Evolutionary conservation across 352 stramenopile genomes (phyloP).

Genomic region (Globisporangium middletonii): DNA sequence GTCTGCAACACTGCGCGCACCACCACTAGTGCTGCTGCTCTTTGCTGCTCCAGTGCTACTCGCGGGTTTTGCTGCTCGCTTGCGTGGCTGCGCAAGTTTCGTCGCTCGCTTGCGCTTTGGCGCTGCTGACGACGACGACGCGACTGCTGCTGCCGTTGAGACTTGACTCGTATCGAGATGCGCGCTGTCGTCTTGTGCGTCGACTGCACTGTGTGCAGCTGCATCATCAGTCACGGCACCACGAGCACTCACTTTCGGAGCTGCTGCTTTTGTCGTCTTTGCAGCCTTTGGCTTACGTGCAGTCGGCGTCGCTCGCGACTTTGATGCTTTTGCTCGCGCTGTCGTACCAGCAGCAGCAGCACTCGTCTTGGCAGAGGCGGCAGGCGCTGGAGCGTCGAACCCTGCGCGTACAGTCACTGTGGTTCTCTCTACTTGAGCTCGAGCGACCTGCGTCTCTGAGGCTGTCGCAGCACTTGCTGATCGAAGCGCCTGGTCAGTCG

Average conservation of each 20-base stretch:
- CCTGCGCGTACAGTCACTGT: neutral
- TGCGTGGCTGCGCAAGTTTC: constrained; percentile 2
- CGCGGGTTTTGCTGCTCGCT: constrained; percentile 3
- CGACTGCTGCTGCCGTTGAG: neutral
- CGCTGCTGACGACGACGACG: constrained; percentile 1
- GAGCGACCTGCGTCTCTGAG: neutral
- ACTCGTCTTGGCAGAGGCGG: neutral
- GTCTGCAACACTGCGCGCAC: neutral
- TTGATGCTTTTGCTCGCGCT: constrained; percentile 3
- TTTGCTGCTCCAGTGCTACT: neutral
- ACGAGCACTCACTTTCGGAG: neutral
- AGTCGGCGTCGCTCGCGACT: neutral
- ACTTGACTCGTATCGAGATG: neutral
- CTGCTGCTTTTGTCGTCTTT: neutral
- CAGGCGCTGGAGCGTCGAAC: no score
- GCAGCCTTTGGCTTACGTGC: neutral
- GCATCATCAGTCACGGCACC: neutral
- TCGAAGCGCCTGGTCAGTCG: no score
- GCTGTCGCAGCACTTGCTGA: no score
- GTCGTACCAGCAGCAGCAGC: neutral
- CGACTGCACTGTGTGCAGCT: neutral
- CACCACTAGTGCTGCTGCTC: neutral
- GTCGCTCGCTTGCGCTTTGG: constrained; percentile 9
- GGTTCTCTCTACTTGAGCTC: neutral
- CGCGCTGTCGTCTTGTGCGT: neutral